Evolutionary conservation across 2,329 filamentous ascomycete genomes (phyloP).

Genomic region (Penicillium sclerotigenum): DNA sequence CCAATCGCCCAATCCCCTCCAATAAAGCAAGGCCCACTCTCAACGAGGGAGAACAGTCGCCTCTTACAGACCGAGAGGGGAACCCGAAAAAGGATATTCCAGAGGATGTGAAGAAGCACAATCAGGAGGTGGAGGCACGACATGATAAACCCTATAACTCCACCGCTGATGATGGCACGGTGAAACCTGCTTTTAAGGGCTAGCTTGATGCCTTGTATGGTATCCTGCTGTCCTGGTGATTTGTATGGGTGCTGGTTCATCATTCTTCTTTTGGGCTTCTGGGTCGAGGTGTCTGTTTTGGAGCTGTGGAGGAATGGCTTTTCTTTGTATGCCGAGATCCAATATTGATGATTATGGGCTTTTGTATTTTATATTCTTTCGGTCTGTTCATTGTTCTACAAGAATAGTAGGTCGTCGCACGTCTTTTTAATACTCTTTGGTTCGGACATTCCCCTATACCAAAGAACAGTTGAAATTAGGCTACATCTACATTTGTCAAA

Average conservation of each 20-base stretch:
- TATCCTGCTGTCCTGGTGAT: neutral
- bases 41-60: conserved; percentile 29
- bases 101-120: conserved; percentile 37
- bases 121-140: conserved; percentile 32
- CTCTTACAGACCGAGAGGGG: conserved; percentile 30
- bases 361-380: neutral
- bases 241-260: neutral
- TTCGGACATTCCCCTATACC: neutral
- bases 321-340: neutral
- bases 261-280: neutral
- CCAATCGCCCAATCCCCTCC: conserved; percentile 26
- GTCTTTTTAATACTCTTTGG: no score
- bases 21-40: conserved; percentile 37
- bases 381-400: neutral
- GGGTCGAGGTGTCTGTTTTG: neutral
- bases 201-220: neutral
- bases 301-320: neutral
- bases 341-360: neutral
- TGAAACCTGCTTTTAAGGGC: conserved; percentile 8
- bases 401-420: neutral
- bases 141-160: conserved; percentile 36
- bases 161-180: conserved; percentile 25
- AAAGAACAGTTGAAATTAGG: neutral
- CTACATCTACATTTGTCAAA: neutral
- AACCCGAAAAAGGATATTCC: conserved; percentile 27